phyloP scores from a whole-genome alignment of 2,329 filamentous ascomycete genomes.

The Fusarium sp. region DNA sequence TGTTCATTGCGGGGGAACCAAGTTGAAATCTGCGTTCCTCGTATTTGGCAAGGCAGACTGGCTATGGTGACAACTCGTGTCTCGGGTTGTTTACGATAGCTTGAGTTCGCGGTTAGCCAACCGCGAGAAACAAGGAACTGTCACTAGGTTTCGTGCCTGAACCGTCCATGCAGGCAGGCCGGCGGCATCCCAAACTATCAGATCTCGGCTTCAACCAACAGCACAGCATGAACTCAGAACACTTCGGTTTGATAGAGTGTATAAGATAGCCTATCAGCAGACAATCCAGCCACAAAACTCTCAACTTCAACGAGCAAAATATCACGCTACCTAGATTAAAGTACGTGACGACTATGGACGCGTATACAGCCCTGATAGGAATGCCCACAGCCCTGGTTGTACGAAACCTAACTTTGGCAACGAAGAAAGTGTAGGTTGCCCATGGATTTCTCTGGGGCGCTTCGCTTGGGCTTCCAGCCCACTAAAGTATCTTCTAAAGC shows the following conservation, averaged over 20 bases:
- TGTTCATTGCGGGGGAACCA: slow-evolving; percentile 2
- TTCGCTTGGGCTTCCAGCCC: slow-evolving; percentile 12
- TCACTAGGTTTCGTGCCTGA: not conserved
- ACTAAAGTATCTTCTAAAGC: slow-evolving; percentile 12
- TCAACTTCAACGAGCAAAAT: not conserved
- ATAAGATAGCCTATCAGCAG: no score
- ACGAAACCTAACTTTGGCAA: slow-evolving; percentile 3
- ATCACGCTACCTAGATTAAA: not conserved
- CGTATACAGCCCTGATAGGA: slow-evolving; percentile 37
- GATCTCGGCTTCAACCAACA: not conserved
- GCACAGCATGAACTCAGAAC: not conserved
- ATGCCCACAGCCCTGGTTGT: slow-evolving; percentile 25
- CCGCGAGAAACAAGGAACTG: not conserved
- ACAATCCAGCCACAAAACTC: no score
- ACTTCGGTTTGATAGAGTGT: not conserved
- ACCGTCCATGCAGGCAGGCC: not conserved
- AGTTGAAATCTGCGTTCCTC: slow-evolving; percentile 10
- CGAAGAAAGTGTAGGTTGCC: not conserved
- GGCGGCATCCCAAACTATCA: slow-evolving; percentile 3
- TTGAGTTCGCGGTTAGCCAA: not conserved
- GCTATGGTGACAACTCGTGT: slow-evolving; percentile 2
- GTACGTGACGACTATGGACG: slow-evolving; percentile 32
- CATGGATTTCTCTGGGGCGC: slow-evolving; percentile 1
- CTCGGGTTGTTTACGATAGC: slow-evolving; percentile 2
- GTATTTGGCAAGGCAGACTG: slow-evolving; percentile 10